phyloP scores from a whole-genome alignment of 2,329 filamentous ascomycete genomes.

The Pseudomassariella vexata region DNA sequence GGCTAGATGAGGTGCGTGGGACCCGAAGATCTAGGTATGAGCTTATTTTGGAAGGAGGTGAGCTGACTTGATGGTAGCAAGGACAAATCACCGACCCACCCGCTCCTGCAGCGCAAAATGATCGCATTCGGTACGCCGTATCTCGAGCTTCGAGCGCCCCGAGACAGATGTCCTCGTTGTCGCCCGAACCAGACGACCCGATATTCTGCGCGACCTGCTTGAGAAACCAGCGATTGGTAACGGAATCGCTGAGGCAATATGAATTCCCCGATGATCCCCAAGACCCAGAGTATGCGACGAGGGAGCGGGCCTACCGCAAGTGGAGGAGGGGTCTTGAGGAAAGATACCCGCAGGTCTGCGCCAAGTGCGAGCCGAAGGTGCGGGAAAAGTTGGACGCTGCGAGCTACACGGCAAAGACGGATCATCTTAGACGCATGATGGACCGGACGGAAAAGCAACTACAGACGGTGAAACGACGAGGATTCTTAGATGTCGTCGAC shows the following conservation, averaged over 20 bases:
- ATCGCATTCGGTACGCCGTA: conserved; percentile 39
- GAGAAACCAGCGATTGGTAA: conserved; percentile 83
- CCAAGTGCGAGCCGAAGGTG: conserved; percentile 70
- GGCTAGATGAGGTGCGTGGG: conserved; percentile 70
- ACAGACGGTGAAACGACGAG: conserved; percentile 30
- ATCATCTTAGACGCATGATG: conserved; percentile 70
- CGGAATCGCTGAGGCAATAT: conserved; percentile 72
- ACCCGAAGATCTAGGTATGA: neutral
- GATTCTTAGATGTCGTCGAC: conserved; percentile 37
- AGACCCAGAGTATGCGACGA: conserved; percentile 63
- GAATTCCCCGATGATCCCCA: conserved; percentile 59
- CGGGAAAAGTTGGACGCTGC: conserved; percentile 63
- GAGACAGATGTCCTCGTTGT: conserved; percentile 19
- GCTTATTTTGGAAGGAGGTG: conserved; percentile 1
- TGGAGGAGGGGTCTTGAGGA: conserved; percentile 71
- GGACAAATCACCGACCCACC: conserved; percentile 89
- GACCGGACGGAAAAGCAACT: conserved; percentile 51
- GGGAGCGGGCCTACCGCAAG: conserved; percentile 62
- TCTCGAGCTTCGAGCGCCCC: conserved; percentile 26
- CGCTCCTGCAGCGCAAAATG: conserved; percentile 35
- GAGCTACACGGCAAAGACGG: conserved; percentile 78
- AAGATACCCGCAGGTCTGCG: conserved; percentile 85
- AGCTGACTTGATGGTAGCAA: conserved; percentile 45
- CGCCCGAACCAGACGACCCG: conserved; percentile 26
- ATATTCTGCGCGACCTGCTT: conserved; percentile 72